Base-by-base conservation (phyloP, 495 filamentous ascomycete species). In the Annulohypoxylon stygium region DNA sequence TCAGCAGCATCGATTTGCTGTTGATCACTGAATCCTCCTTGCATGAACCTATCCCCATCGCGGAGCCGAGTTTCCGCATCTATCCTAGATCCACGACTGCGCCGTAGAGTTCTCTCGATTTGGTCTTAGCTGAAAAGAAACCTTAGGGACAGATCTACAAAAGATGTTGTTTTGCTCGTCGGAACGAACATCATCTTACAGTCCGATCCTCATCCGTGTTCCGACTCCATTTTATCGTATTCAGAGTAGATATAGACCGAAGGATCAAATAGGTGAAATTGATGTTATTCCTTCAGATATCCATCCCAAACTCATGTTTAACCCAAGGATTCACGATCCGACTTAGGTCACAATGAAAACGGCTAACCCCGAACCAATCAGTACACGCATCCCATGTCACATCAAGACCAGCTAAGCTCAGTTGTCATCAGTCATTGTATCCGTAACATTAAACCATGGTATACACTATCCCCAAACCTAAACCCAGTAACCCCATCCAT, bases 11-110 rank as follows among this genome's bases (percentile, higher is more conserved):
- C n/a, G 11, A 48, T 54, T 54, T 2, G 47, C 23, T 34, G 26
- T 55, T 55, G 25, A 34, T 55, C 26, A 33, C 16, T 55, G 51
- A 34, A 55, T 55, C 51, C 26, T 34, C 25, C 51, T 34, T 55
- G 26, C 51, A 33, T 55, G 51, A 33, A 26, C 48, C 23, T 23
- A 51, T 51, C 4, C 18, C 11, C 20, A 26, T 51, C 3, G 6
- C 16, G 10, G 18, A 51, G 18, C 48, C 18, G 48, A 51, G 7
- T 51, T 23, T 26, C 43, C n/a, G 43, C 16, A 20, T 47, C n/a
- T 47, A 43, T 47, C n/a, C 4, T 47, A 18, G 43, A 20, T 47
- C 43, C 43, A 47, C 18, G 8, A 18, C 43, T 47, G 4, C n/a
- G 43, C 16, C 43, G n/a, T 47, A 4, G 43, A 20, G n/a, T 51